Base-by-base conservation (phyloP, 2,329 filamentous ascomycete genomes). In the Aureobasidium zeae region DNA sequence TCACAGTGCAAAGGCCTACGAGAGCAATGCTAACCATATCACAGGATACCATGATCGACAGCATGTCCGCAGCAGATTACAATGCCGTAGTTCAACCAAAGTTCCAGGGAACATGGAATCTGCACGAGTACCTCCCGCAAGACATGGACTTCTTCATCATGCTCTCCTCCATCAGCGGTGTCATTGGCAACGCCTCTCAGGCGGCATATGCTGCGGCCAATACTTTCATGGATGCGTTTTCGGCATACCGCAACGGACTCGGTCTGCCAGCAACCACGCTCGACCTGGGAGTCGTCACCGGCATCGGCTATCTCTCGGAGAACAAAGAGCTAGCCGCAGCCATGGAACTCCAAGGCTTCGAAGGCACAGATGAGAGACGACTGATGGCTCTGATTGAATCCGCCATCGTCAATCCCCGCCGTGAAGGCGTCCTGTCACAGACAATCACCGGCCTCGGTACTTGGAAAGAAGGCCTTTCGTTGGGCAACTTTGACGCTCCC, bases 211-310 rank as follows among this genome's bases (percentile, higher is more conserved):
- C 39, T 1, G 46, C 47, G 3, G 50, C 44, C 5, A 46, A 46
- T 21, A 44, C 34, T 10, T 49, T 37, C 31, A 37, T 43, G 13
- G 47, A 49, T 28, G 43, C 44, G 7, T 49, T 55, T 16, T 61
- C 57, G 2, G 57, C 61, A 17, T 58, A 68, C 48, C 62, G 70
- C 3, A 57, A 59, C 0, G 53, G 53, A 1, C 56, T 55, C 13
- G 68, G 68, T 2, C 55, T 70, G 2, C 59, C 66, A 3, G 70
- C 67, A 16, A 62, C 68, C 0, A 66, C 66, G 0, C 60, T 80
- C 2, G 68, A 78, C 51, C 59, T 79, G n/a, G 74, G 73, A 0
- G 65, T 66, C 2, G 65, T 79, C 8, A 55, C 58, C 4, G 66
- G 60, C 4, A 53, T 63, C 4, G 68, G 69, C 1, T 63, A 59